Percentiles rank a stretch among this genome's conserved stretches.
phyloP scores from a whole-genome alignment of 352 stramenopile species.

The Globisporangium megalacanthum region DNA sequence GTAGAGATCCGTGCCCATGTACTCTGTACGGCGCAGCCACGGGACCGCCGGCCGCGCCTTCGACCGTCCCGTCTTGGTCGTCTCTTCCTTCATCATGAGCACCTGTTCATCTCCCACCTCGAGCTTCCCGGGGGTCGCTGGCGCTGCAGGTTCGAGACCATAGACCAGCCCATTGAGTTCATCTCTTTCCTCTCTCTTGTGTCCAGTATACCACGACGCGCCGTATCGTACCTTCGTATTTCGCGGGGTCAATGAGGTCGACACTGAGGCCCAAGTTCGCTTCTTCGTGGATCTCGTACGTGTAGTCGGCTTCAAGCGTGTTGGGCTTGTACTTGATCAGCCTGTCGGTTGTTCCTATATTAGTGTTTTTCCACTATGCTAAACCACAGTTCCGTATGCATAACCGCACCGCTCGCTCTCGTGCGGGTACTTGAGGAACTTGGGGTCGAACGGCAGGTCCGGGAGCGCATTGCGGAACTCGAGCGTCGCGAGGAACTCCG shows the following conservation, averaged over 20 bases:
- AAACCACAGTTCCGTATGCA: background rate
- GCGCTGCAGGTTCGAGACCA: constrained; percentile 21
- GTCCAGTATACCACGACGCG: constrained; percentile 3
- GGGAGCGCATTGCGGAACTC: constrained; percentile 82
- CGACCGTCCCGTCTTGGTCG: constrained; percentile 36
- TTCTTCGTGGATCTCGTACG: constrained; percentile 82
- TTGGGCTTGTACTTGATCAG: constrained; percentile 88
- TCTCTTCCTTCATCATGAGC: constrained; percentile 76
- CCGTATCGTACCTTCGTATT: constrained; percentile 59
- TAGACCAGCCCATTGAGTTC: background rate
- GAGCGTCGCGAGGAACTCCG: constrained; percentile 73
- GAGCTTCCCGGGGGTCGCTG: constrained; percentile 37
- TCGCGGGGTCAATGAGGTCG: constrained; percentile 81
- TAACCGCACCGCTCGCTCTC: constrained; percentile 55
- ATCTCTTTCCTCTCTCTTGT: background rate
- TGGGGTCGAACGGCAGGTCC: constrained; percentile 82
- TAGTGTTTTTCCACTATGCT: background rate
- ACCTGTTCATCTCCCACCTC: constrained; percentile 71
- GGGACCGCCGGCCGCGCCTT: constrained; percentile 72
- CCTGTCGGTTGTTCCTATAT: constrained; percentile 14
- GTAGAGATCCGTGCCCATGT: constrained; percentile 85
- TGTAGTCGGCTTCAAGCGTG: constrained; percentile 79
- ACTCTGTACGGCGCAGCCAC: constrained; percentile 79
- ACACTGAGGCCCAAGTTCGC: constrained; percentile 71
- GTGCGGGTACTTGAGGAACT: constrained; percentile 82